phyloP scores from a whole-genome alignment of 805 yeast species.

The Novakomyces olei region DNA sequence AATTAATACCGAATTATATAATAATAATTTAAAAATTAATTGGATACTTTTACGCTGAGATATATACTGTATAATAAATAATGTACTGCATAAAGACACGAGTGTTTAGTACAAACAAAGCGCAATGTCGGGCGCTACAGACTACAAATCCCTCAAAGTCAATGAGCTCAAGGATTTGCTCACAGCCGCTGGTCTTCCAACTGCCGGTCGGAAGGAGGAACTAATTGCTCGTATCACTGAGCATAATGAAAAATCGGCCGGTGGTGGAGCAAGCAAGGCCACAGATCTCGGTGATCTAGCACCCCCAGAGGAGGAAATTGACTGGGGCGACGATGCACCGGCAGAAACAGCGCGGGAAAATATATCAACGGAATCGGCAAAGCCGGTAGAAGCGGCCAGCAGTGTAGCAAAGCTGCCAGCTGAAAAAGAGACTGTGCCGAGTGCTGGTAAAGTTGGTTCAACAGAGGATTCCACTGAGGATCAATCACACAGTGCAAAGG shows the following conservation, averaged over 20 bases:
- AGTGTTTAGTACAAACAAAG: too few relatives aligned
- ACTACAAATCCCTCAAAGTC: background rate
- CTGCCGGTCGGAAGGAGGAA: background rate
- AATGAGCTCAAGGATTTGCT: background rate
- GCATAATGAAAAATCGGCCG: too few relatives aligned
- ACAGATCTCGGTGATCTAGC: constrained; percentile 3
- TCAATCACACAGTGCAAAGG: background rate
- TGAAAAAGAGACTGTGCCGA: background rate
- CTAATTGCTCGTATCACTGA: background rate
- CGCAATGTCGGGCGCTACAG: background rate
- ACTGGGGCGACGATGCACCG: constrained; percentile 3
- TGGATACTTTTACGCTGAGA: too few relatives aligned
- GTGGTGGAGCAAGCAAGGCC: constrained; percentile 15
- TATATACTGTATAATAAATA: too few relatives aligned
- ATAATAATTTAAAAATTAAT: too few relatives aligned
- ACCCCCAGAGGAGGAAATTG: constrained; percentile 5
- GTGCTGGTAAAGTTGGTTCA: background rate
- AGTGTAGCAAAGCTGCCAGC: background rate
- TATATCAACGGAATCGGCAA: background rate
- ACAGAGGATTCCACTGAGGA: background rate
- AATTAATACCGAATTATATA: too few relatives aligned
- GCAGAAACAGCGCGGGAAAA: background rate
- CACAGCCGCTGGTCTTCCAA: background rate
- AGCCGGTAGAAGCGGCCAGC: constrained; percentile 1
- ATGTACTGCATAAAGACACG: too few relatives aligned